Evolutionary conservation across 805 yeast species (phyloP), one percentile per base, ranked within the genome.

Genomic region (Jamesozyma gamospora): DNA sequence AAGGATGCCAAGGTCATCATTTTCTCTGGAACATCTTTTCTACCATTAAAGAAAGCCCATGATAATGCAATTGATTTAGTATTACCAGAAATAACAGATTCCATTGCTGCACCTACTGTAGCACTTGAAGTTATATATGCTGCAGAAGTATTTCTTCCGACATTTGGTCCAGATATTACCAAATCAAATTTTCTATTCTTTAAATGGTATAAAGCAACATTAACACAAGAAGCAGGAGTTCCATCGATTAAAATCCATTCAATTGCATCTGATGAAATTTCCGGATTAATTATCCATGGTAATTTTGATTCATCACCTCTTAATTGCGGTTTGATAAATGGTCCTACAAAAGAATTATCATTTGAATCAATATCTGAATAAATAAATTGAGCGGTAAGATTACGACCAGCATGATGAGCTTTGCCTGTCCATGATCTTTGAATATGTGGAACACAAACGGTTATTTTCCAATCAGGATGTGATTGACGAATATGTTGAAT

Each of bases 361-460:
- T 62, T 55, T 13, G 67, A 58, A 1, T 74, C 68, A 15, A 82
- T 71, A 14, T 50, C 44, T 7, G 63, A 56, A 51, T 83, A 83
- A n/a, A 81, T 67, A 54, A 75, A 83, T 2, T 74, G 66, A 1
- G 82, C 74, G 2, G 74, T 63, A 31, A 82, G 65, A 21, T 75
- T 71, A 46, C 73, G 71, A 6, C 86, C 90, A 0, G 94, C 94
- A 53, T 92, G 77, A 65, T 88, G 96, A 5, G 98, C 97, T 60
- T 92, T 92, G 28, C 96, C 96, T 41, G 87, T 90, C 98, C 98
- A 92, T 12, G 96, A 88, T 50, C 92, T 65, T 50, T 85, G 94
- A 39, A 77, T 72, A 44, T 69, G 64, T 11, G 98, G 98, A 3
- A 92, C 80, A 21, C 81, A 87, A 16, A 88, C 77, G 18, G 87